These are phyloP conservation scores for Pleurozium schreberi DNA, from an alignment of 225 moss, liverwort and hornwort species.

Conservation along the genomic window DNA sequence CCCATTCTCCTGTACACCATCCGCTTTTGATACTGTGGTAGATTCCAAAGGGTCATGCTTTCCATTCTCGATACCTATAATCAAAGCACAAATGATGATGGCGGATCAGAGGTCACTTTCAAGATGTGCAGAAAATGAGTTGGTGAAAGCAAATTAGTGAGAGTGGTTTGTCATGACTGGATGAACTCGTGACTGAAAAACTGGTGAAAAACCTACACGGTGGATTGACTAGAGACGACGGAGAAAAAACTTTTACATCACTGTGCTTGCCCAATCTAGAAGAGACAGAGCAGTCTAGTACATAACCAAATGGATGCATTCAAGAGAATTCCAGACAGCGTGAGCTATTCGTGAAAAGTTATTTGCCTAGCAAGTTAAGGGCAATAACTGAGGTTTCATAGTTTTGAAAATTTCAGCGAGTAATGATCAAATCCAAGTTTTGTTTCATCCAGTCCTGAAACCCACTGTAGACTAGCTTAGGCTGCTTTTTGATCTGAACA, in stretches of 20 bases:
- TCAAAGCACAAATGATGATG: not conserved
- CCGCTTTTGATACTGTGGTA: not conserved
- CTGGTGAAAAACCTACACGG: not conserved
- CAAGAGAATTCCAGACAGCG: not conserved
- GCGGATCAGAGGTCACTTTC: not conserved
- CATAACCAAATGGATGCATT: not conserved
- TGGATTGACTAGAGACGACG: not conserved
- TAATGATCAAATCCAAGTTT: not conserved
- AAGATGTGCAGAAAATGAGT: not conserved
- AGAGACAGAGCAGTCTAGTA: not conserved
- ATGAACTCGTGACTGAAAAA: not conserved
- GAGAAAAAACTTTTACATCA: not conserved
- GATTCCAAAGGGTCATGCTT: not conserved
- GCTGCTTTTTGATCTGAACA: not conserved
- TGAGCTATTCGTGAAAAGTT: not conserved
- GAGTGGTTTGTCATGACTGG: not conserved
- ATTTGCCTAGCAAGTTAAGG: not conserved
- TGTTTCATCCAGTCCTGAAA: not conserved
- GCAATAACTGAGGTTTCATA: not conserved
- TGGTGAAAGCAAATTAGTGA: not conserved
- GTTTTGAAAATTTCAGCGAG: not conserved
- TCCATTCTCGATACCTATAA: constrained; percentile 2
- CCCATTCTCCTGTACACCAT: constrained; percentile 4
- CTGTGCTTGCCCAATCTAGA: not conserved
- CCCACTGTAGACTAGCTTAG: not conserved